phyloP scores from a whole-genome alignment of 78 protist genomes.

The Dictyostelium intermedium region DNA sequence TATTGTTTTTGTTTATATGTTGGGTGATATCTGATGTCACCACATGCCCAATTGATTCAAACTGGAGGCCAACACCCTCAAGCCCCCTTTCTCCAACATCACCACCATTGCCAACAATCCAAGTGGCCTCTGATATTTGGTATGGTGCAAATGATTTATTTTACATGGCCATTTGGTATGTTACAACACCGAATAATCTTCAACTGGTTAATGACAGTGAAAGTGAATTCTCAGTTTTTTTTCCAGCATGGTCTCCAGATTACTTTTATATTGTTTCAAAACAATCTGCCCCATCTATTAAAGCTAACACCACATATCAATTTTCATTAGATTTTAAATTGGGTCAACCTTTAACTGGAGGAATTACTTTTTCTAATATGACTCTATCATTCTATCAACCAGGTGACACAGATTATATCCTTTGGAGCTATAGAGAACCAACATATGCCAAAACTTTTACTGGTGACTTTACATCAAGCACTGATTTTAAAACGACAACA shows the following conservation, averaged over 20 bases:
- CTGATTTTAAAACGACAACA: not conserved
- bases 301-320: not conserved
- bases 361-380: not conserved
- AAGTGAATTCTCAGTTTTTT: not conserved
- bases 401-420: not conserved
- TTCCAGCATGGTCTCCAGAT: not conserved
- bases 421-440: not conserved
- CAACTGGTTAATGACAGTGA: not conserved
- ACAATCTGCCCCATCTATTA: not conserved
- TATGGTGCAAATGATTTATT: not conserved
- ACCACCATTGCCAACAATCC: not conserved
- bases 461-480: not conserved
- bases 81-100: not conserved
- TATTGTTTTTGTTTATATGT: not conserved
- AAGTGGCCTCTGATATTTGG: not conserved
- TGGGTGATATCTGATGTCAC: not conserved
- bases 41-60: constrained; percentile 25
- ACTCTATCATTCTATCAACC: not conserved
- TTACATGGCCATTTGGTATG: not conserved
- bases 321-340: constrained; percentile 8
- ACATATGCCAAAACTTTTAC: not conserved
- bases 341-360: not conserved
- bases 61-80: constrained; percentile 25
- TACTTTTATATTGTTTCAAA: not conserved
- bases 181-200: not conserved